Evolutionary conservation across 2,329 filamentous ascomycete genomes (phyloP), one percentile per base, ranked within the genome.

Genomic region (Aspergillus candidus): DNA sequence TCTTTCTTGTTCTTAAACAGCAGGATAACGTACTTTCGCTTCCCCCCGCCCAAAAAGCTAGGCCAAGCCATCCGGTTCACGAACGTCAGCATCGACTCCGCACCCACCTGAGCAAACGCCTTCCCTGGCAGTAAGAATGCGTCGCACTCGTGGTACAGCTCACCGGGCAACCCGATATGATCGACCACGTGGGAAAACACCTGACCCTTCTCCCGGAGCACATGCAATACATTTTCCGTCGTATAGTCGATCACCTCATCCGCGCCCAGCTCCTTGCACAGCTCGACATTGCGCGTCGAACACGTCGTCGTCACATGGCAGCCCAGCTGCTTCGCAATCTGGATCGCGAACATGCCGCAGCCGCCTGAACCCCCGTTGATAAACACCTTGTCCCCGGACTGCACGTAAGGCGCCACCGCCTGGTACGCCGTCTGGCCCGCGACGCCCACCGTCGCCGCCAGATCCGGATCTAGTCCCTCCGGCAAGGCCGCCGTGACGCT

Each of bases 281-380:
- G 59, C 35, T 77, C 72, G 0, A 73, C 67, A 57, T 84, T 86
- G 5, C 60, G 59, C 0, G 66, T 70, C 8, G 80, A 84, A 55
- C 82, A 85, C 4, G 72, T 74, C 2, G 72, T 70, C 2, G 75
- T 78, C 29, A 86, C 81, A 48, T 75, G 66, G 51, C 76, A 81
- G 0, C 80, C 80, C 3, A 79, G 55, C 0, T 68, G 66, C 58
- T 83, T 84, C 7, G 80, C 81, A 35, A 84, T 74, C 56, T 85
- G 82, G 41, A 85, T 78, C 0, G 71, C 75, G 45, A 74, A 82
- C 0, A 73, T 72, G 0, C 82, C 82, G 1, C 72, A 75, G 0
- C 82, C 82, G 8, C 82, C 82, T 5, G 73, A 78, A 0, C 80
- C 80, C 11, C 80, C 81, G 51, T 84, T 84, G 59, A 84, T 75